phyloP scores from a whole-genome alignment of 2,329 filamentous ascomycete genomes.

The Pseudocercospora musae region DNA sequence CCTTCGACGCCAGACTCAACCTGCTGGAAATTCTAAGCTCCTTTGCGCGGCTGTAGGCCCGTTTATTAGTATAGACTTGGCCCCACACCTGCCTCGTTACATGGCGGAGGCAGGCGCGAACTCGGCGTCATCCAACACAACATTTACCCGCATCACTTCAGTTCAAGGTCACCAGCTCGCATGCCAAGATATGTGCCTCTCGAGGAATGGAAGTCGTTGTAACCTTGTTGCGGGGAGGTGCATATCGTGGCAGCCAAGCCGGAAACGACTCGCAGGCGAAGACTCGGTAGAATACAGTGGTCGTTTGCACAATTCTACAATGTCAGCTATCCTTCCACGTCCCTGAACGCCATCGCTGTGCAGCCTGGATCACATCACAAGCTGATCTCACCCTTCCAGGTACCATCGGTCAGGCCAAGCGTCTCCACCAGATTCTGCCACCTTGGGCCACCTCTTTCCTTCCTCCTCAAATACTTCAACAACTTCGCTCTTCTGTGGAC shows the following conservation, averaged over 20 bases:
- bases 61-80: not conserved
- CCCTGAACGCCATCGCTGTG: not conserved
- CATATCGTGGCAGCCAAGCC: not conserved
- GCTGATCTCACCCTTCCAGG: constrained; percentile 86
- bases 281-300: not conserved
- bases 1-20: not conserved
- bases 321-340: not conserved
- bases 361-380: constrained; percentile 43
- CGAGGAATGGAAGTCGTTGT: not conserved
- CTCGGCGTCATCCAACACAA: not conserved
- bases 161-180: not conserved
- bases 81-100: not conserved
- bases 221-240: constrained; percentile 1
- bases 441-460: constrained; percentile 85
- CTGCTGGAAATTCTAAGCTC: not conserved
- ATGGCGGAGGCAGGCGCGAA: not conserved
- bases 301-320: not conserved
- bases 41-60: not conserved
- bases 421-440: constrained; percentile 84
- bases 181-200: constrained; percentile 2
- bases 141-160: not conserved
- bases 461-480: constrained; percentile 78
- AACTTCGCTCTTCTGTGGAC: constrained; percentile 88
- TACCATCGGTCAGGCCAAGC: constrained; percentile 80
- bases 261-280: not conserved